Evolutionary conservation across 2,329 filamentous ascomycete genomes (phyloP).

Genomic region (Hypoxylon sp.): DNA sequence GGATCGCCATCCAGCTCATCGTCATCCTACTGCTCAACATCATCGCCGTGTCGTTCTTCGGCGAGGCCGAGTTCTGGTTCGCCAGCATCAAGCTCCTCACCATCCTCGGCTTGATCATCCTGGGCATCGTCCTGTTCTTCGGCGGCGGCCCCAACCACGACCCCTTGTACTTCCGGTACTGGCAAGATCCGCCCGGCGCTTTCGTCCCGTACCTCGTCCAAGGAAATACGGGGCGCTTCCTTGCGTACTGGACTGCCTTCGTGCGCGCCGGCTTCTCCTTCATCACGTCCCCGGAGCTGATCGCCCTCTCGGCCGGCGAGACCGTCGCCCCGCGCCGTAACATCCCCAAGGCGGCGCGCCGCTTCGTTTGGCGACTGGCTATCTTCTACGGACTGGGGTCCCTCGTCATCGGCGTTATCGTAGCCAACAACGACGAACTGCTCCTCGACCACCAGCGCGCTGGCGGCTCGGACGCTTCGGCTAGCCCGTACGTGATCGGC

Average conservation of each 20-base stretch:
- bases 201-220: constrained; percentile 64
- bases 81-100: constrained; percentile 72
- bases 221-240: constrained; percentile 67
- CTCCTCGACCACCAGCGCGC: constrained; percentile 62
- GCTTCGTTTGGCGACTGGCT: constrained; percentile 74
- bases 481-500: constrained; percentile 76
- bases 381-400: constrained; percentile 76
- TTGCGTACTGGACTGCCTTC: constrained; percentile 71
- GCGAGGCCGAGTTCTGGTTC: constrained; percentile 75
- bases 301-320: constrained; percentile 75
- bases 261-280: constrained; percentile 74
- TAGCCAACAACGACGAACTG: constrained; percentile 74
- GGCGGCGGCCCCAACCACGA: constrained; percentile 68
- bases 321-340: constrained; percentile 74
- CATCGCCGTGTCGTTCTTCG: constrained; percentile 70
- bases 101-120: constrained; percentile 70
- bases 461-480: constrained; percentile 70
- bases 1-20: constrained; percentile 71
- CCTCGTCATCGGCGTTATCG: constrained; percentile 73
- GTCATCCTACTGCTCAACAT: constrained; percentile 71
- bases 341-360: constrained; percentile 75
- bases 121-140: constrained; percentile 69
- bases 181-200: constrained; percentile 61
- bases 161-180: constrained; percentile 66
- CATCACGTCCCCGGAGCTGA: constrained; percentile 74